Conservation (phyloP, 2,329 filamentous ascomycete genomes). For the Curvularia sp. region DNA sequence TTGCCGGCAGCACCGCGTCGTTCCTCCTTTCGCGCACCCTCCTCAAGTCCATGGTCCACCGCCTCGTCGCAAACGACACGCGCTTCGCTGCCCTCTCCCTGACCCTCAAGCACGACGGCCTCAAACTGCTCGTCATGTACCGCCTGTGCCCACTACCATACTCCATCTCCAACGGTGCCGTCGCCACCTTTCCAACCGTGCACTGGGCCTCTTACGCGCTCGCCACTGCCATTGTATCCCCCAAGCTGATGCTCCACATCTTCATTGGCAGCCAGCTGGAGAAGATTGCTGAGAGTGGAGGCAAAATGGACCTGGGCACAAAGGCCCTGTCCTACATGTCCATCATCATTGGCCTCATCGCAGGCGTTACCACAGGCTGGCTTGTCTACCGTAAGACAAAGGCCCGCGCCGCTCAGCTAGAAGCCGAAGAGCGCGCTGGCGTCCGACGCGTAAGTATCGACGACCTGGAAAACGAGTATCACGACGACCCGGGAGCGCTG, state of each 20-base stretch:
- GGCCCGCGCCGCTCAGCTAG: constrained; percentile 58
- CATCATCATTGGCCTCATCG: constrained; percentile 73
- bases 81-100: constrained; percentile 88
- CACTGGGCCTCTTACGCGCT: constrained; percentile 76
- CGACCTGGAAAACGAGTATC: constrained; percentile 51
- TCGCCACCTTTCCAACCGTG: constrained; percentile 92
- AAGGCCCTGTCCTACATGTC: constrained; percentile 84
- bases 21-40: constrained; percentile 84
- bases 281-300: constrained; percentile 80
- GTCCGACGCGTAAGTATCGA: constrained; percentile 43
- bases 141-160: constrained; percentile 92
- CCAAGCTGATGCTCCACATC: constrained; percentile 89
- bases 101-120: constrained; percentile 86
- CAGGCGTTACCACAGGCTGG: constrained; percentile 79
- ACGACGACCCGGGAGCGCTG: constrained; percentile 55
- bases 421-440: constrained; percentile 55
- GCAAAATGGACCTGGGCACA: constrained; percentile 79
- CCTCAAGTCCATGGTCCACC: constrained; percentile 78
- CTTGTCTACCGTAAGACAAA: constrained; percentile 77
- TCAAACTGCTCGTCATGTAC: constrained; percentile 90
- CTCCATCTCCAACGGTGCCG: constrained; percentile 89
- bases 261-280: constrained; percentile 90
- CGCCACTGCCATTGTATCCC: constrained; percentile 81
- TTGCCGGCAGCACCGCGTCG: constrained; percentile 77
- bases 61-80: constrained; percentile 80